A percentile compares a stretch with the other conserved stretches of the same genome.
phyloP scores from a whole-genome alignment of 2,329 filamentous ascomycete species.

The Cladophialophora psammophila region DNA sequence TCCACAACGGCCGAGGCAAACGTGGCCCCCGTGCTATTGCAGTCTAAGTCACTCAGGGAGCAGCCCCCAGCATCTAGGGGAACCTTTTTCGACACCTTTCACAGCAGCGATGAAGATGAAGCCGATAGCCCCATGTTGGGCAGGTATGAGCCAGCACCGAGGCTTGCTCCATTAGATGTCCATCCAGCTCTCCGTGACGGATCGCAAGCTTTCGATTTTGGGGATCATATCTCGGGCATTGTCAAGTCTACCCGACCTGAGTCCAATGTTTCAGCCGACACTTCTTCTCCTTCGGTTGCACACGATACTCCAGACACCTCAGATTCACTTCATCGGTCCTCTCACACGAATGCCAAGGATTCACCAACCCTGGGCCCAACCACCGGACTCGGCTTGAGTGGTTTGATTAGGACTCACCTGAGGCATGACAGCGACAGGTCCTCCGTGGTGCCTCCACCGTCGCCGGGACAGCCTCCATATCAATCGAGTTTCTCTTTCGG shows the following conservation, averaged over 20 bases:
- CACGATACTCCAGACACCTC: conserved; percentile 32
- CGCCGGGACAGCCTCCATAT: conserved; percentile 43
- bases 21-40: neutral
- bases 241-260: conserved; percentile 13
- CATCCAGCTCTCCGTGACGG: conserved; percentile 49
- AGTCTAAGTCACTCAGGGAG: conserved; percentile 11
- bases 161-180: conserved; percentile 44
- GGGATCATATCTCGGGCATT: conserved; percentile 17
- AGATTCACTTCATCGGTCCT: conserved; percentile 29
- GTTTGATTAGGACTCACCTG: conserved; percentile 83
- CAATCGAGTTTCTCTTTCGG: conserved; percentile 5
- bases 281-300: conserved; percentile 30
- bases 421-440: conserved; percentile 82
- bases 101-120: conserved; percentile 49
- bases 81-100: conserved; percentile 37
- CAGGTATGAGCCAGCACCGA: conserved; percentile 30
- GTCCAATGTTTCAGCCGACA: conserved; percentile 30
- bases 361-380: conserved; percentile 79
- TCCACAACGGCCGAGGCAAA: conserved; percentile 3
- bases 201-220: conserved; percentile 40
- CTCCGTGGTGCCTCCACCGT: conserved; percentile 71
- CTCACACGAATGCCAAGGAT: conserved; percentile 55
- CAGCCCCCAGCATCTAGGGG: conserved; percentile 33
- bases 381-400: conserved; percentile 70
- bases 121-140: conserved; percentile 41